These are phyloP conservation scores for Diaporthe amygdali DNA, from an alignment of 2,329 filamentous ascomycete species.

Conservation along the genomic window DNA sequence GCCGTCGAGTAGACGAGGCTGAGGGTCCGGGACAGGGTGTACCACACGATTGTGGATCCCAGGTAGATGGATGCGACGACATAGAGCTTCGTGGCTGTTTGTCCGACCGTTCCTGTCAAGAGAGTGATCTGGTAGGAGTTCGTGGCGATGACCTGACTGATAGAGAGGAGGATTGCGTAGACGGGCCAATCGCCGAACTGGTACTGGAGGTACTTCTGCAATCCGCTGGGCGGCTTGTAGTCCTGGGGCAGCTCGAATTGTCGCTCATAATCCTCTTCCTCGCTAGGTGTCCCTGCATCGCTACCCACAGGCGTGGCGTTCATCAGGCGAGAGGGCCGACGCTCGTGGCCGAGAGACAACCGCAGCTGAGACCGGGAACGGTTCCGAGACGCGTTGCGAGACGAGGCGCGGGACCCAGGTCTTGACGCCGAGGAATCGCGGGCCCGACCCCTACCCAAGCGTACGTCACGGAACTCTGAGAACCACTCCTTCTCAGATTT, in stretches of 20 bases:
- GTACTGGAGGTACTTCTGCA: conserved; percentile 48
- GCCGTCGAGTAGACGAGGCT: conserved; percentile 60
- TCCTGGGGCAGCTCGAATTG: conserved; percentile 30
- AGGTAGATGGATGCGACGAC: conserved; percentile 63
- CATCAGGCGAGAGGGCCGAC: conserved; percentile 3
- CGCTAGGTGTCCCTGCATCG: conserved; percentile 28
- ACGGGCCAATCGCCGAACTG: conserved; percentile 63
- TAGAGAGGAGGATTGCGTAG: conserved; percentile 62
- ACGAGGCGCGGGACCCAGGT: conserved; percentile 23
- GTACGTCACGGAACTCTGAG: conserved; percentile 60
- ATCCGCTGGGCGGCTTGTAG: conserved; percentile 63
- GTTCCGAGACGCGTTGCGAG: conserved; percentile 34
- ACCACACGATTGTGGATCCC: conserved; percentile 62
- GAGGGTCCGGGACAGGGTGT: conserved; percentile 61
- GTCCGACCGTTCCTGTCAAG: conserved; percentile 64
- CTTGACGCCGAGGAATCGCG: conserved; percentile 32
- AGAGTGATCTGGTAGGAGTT: conserved; percentile 71
- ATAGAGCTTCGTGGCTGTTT: conserved; percentile 62
- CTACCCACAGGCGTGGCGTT: conserved; percentile 6
- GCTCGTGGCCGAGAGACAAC: conserved; percentile 5
- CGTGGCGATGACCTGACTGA: conserved; percentile 65
- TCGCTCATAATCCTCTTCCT: conserved; percentile 18
- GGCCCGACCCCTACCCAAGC: conserved; percentile 49
- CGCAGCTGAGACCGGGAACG: conserved; percentile 38
- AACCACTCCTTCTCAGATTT: conserved; percentile 74